These are phyloP conservation scores for Phytopythium mirpurense DNA, from an alignment of 352 stramenopile species.

Conservation along the genomic window DNA sequence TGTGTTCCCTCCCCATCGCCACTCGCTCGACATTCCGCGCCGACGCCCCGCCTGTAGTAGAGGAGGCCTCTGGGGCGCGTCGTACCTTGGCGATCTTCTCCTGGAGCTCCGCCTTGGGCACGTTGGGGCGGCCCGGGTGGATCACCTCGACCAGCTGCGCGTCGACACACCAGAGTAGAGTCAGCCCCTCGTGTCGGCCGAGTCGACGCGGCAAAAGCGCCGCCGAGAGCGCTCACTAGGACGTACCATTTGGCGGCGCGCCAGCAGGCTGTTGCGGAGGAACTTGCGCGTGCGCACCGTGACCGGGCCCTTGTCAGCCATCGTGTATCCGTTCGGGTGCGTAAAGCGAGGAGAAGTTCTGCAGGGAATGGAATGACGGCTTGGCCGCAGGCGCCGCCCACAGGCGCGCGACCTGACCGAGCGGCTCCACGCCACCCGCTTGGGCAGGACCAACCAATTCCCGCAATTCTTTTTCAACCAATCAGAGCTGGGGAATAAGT, in stretches of 20 bases:
- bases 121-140: conserved; percentile 96
- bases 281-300: conserved; percentile 99
- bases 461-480: conserved; percentile 4
- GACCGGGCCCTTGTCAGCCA: conserved; percentile 92
- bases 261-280: conserved; percentile 96
- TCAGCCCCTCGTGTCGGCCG: background rate
- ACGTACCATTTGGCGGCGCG: conserved; percentile 95
- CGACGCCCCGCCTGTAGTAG: background rate
- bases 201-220: background rate
- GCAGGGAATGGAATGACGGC: conserved; percentile 54
- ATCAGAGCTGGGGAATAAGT: no score
- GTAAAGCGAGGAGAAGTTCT: conserved; percentile 53
- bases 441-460: conserved; percentile 80
- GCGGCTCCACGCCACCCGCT: conserved; percentile 14
- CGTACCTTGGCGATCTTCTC: conserved; percentile 96
- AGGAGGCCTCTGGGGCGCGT: background rate
- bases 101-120: conserved; percentile 96
- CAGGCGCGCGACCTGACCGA: background rate
- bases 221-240: background rate
- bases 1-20: no score
- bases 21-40: background rate
- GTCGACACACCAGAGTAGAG: background rate
- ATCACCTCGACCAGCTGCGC: conserved; percentile 97
- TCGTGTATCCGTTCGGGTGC: conserved; percentile 77
- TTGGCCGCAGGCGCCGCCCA: conserved; percentile 5